These are phyloP conservation scores for Pseudozyma sp. DNA, from an alignment of 1,284 basidiomycete species.

Conservation along the genomic window DNA sequence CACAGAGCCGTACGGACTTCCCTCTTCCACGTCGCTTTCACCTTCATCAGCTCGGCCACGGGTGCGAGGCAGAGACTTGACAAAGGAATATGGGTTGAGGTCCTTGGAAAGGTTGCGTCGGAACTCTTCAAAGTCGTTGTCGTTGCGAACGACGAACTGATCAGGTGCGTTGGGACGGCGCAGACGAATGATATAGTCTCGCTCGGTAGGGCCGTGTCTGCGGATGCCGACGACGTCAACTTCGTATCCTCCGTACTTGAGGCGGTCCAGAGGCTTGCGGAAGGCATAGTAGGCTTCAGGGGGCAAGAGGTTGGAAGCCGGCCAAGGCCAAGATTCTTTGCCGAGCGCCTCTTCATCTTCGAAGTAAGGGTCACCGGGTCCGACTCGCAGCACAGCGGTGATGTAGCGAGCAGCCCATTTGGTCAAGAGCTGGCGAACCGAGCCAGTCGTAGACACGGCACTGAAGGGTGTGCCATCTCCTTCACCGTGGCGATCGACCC, in stretches of 20 bases:
- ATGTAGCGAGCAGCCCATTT: constrained; percentile 60
- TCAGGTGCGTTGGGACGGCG: constrained; percentile 59
- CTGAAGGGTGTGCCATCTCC: constrained; percentile 61
- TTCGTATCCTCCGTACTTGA: constrained; percentile 64
- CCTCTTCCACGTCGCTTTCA: constrained; percentile 43
- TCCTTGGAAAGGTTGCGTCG: constrained; percentile 55
- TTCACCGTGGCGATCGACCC: constrained; percentile 64
- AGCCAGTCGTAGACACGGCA: constrained; percentile 45
- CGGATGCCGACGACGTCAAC: constrained; percentile 64
- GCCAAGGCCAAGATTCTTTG: constrained; percentile 59
- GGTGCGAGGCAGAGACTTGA: constrained; percentile 57
- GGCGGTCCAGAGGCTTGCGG: constrained; percentile 56
- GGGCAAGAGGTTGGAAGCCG: constrained; percentile 57
- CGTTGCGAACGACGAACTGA: constrained; percentile 63
- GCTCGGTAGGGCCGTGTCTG: constrained; percentile 33
- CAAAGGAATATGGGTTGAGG: constrained; percentile 53
- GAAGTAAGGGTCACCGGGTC: constrained; percentile 54
- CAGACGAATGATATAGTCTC: constrained; percentile 62
- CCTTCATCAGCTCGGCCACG: constrained; percentile 49
- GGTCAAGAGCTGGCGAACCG: constrained; percentile 39
- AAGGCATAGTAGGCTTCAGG: constrained; percentile 63
- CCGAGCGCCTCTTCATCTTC: constrained; percentile 35
- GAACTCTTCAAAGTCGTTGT: constrained; percentile 64
- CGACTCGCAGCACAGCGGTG: constrained; percentile 57
- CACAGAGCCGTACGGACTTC: constrained; percentile 33